A percentile compares a stretch with the other conserved stretches of the same genome.
phyloP scores from a whole-genome alignment of 306 rosid species.

The Alnus glutinosa region DNA sequence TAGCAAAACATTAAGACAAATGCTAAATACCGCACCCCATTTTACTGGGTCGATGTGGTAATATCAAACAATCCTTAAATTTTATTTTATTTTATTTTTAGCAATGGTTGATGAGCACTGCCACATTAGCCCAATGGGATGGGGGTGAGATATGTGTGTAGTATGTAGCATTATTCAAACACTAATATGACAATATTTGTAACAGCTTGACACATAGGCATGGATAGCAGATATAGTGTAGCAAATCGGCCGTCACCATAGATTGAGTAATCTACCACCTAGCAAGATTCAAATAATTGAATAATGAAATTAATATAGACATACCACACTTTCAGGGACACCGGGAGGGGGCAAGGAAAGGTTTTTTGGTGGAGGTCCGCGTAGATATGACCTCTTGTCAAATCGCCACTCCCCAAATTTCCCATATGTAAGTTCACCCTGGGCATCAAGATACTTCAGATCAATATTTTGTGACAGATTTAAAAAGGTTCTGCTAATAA shows the following conservation, averaged over 20 bases:
- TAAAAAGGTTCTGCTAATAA: constrained; percentile 1
- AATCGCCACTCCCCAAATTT: constrained; percentile 95
- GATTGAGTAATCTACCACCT: not conserved
- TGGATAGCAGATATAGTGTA: not conserved
- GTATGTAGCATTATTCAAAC: too few species aligned
- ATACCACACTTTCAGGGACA: constrained; percentile 99
- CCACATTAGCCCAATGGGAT: too few species aligned
- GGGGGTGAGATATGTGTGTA: too few species aligned
- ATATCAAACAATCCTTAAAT: too few species aligned
- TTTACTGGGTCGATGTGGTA: too few species aligned
- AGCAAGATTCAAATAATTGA: constrained; percentile 12
- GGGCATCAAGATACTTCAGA: constrained; percentile 24
- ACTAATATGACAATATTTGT: not conserved
- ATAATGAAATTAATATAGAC: constrained; percentile 30
- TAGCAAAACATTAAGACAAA: not conserved
- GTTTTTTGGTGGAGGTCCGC: constrained; percentile 84
- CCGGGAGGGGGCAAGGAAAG: constrained; percentile 89
- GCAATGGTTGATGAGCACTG: too few species aligned
- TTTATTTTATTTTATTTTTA: too few species aligned
- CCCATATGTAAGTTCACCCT: constrained; percentile 94
- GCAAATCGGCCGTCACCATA: not conserved
- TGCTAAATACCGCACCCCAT: too few species aligned
- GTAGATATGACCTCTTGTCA: constrained; percentile 85
- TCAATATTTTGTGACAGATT: constrained; percentile 10
- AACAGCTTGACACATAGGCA: not conserved